These are phyloP conservation scores for Gloeophyllum trabeum DNA, from an alignment of 768 basidiomycete species.

Conservation along the genomic window DNA sequence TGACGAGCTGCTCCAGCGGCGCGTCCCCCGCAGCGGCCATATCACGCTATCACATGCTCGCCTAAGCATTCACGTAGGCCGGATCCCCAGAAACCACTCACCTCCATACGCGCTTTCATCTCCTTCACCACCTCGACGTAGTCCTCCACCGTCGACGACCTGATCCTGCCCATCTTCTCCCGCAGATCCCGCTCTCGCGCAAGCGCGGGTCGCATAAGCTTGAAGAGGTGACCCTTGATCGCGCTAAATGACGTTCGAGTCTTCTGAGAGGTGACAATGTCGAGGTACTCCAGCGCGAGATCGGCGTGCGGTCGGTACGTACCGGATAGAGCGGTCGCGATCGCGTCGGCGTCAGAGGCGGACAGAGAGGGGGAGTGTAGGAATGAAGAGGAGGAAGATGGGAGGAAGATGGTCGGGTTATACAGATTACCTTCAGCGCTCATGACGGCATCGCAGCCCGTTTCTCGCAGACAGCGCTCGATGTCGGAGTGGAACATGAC, in stretches of 20 bases:
- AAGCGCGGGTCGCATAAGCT: conserved; percentile 76
- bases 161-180: conserved; percentile 49
- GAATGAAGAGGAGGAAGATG: conserved; percentile 4
- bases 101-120: conserved; percentile 49
- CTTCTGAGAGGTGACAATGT: conserved; percentile 58
- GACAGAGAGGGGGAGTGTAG: conserved; percentile 2
- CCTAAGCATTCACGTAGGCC: neutral
- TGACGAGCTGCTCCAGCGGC: conserved; percentile 10
- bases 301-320: conserved; percentile 46
- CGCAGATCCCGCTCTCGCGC: conserved; percentile 57
- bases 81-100: no score
- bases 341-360: conserved; percentile 3
- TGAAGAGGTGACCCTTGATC: conserved; percentile 90
- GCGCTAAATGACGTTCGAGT: conserved; percentile 66
- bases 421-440: conserved; percentile 91
- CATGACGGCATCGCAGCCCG: conserved; percentile 91
- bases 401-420: conserved; percentile 75
- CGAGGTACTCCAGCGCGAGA: conserved; percentile 80
- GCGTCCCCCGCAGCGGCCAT: neutral
- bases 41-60: neutral
- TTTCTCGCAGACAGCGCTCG: conserved; percentile 63
- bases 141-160: conserved; percentile 15
- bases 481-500: conserved; percentile 84
- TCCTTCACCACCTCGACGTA: conserved; percentile 47
- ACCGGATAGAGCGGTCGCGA: conserved; percentile 16